Conservation (phyloP, 2,329 filamentous ascomycete genomes). For the Xenosphaeropsis pyriputrescens region DNA sequence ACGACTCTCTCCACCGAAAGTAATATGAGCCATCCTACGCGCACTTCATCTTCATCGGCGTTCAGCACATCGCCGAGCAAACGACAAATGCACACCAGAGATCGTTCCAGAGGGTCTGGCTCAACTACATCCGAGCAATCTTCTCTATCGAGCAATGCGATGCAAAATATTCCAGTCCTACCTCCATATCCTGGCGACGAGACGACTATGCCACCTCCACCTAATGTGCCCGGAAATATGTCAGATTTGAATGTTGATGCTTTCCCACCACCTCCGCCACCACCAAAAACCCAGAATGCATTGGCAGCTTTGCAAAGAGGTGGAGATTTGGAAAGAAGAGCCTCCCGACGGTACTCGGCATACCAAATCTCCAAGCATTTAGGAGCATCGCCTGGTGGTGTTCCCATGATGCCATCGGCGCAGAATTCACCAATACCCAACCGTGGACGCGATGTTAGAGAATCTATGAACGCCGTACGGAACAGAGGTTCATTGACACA, state of each 20-base stretch:
- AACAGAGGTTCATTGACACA: constrained; percentile 39
- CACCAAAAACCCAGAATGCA: constrained; percentile 79
- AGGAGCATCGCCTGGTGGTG: constrained; percentile 63
- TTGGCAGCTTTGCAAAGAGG: constrained; percentile 82
- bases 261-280: constrained; percentile 62
- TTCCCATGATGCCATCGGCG: constrained; percentile 74
- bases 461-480: constrained; percentile 65
- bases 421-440: constrained; percentile 78
- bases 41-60: constrained; percentile 19
- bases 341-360: constrained; percentile 84
- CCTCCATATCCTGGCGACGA: constrained; percentile 56
- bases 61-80: constrained; percentile 6
- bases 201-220: constrained; percentile 29
- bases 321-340: constrained; percentile 81
- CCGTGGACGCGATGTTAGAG: constrained; percentile 66
- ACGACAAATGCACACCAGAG: constrained; percentile 22
- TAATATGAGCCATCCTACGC: constrained; percentile 31
- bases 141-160: constrained; percentile 56
- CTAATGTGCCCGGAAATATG: constrained; percentile 22
- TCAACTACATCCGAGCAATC: constrained; percentile 42
- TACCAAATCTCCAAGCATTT: constrained; percentile 96
- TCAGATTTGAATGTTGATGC: constrained; percentile 36
- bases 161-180: constrained; percentile 64
- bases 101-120: constrained; percentile 34
- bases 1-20: constrained; percentile 5